Evolutionary conservation across 1,284 basidiomycete genomes (phyloP).

Genomic region (Microbotryomycetes sp.): DNA sequence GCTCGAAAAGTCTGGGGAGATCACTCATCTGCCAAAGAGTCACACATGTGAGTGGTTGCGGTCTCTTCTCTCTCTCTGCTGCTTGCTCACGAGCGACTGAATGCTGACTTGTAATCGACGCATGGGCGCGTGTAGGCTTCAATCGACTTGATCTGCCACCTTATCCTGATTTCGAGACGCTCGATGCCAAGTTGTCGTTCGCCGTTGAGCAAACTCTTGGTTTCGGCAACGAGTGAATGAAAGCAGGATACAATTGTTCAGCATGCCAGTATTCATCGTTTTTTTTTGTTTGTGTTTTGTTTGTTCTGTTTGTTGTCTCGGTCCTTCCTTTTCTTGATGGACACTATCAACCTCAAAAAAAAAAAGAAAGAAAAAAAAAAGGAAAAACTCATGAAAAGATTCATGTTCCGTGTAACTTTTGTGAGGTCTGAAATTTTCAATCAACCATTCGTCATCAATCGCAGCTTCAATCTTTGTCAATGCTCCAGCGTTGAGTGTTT

Average conservation of each 20-base stretch:
- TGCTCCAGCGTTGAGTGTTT: slow-evolving; percentile 44
- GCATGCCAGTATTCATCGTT: not conserved
- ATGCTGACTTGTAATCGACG: slow-evolving; percentile 7
- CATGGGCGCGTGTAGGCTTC: slow-evolving; percentile 16
- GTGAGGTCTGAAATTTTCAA: slow-evolving; percentile 51
- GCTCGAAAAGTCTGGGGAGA: slow-evolving; percentile 93
- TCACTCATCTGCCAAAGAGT: slow-evolving; percentile 77
- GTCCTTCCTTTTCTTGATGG: not conserved
- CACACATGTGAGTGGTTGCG: slow-evolving; percentile 79
- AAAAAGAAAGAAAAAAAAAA: too few relatives aligned
- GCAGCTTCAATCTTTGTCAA: slow-evolving; percentile 47
- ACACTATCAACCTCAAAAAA: too few relatives aligned
- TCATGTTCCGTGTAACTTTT: slow-evolving; percentile 55
- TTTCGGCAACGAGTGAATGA: slow-evolving; percentile 43
- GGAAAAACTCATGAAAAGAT: slow-evolving; percentile 34
- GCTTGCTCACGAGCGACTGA: not conserved
- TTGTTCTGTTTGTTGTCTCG: not conserved
- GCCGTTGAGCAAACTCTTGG: slow-evolving; percentile 50
- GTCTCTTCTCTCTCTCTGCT: slow-evolving; percentile 33
- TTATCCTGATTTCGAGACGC: slow-evolving; percentile 71
- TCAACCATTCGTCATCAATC: slow-evolving; percentile 47
- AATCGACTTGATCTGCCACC: slow-evolving; percentile 70
- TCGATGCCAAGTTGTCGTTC: slow-evolving; percentile 28
- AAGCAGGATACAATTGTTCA: not conserved
- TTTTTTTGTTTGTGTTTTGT: not conserved